Conservation (phyloP, 2,329 filamentous ascomycete genomes). For the Sarocladium kiliense region DNA sequence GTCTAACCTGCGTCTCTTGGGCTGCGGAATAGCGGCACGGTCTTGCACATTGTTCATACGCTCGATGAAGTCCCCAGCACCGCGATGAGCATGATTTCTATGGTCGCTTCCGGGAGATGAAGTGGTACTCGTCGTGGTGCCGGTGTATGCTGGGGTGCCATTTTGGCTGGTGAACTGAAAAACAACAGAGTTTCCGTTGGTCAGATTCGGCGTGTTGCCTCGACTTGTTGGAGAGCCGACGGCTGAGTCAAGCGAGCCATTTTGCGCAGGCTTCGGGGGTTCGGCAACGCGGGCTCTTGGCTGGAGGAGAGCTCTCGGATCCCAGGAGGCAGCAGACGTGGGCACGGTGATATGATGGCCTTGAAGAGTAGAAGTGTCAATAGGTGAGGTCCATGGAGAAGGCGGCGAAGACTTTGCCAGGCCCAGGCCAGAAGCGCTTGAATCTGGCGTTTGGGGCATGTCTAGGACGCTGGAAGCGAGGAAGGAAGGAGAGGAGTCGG, state of each 20-base stretch:
- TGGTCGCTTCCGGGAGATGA: neutral
- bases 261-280: neutral
- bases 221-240: neutral
- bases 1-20: conserved; percentile 61
- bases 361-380: conserved; percentile 2
- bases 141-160: neutral
- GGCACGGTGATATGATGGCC: neutral
- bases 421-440: conserved; percentile 7
- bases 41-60: conserved; percentile 69
- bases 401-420: neutral
- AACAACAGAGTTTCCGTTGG: neutral
- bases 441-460: neutral
- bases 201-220: neutral
- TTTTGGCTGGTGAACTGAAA: neutral
- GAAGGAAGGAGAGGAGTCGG: neutral
- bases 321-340: neutral
- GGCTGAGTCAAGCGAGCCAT: neutral
- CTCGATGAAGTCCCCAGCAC: conserved; percentile 63
- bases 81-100: conserved; percentile 16
- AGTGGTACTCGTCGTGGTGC: neutral
- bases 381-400: neutral
- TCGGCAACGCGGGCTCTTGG: neutral
- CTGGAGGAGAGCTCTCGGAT: conserved; percentile 4
- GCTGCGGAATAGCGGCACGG: conserved; percentile 51
- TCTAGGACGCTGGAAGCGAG: neutral